Percentiles rank a stretch among this genome's conserved stretches.
phyloP scores from a whole-genome alignment of 768 basidiomycete genomes.

The Lentinus brumalis region DNA sequence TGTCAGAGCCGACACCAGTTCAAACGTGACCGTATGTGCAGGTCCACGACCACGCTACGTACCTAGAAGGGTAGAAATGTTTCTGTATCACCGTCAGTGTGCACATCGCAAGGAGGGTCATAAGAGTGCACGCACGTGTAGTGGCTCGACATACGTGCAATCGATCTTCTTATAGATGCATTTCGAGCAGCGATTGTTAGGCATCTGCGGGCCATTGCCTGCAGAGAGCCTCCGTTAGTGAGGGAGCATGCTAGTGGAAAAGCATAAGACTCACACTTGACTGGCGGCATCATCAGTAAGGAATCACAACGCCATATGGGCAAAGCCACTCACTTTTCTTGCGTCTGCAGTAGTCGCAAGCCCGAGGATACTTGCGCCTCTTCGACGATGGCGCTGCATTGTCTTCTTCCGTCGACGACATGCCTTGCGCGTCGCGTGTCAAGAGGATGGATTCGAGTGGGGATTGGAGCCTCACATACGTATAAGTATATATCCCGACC shows the following conservation, averaged over 20 bases:
- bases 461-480: too few relatives aligned
- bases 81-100: too few relatives aligned
- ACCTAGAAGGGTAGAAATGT: too few relatives aligned
- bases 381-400: slow-evolving; percentile 46
- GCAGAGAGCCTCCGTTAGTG: not conserved
- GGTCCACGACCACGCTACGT: too few relatives aligned
- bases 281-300: slow-evolving; percentile 3
- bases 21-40: too few relatives aligned
- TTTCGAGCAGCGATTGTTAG: slow-evolving; percentile 62
- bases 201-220: slow-evolving; percentile 74
- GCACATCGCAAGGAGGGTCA: not conserved
- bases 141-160: slow-evolving; percentile 71
- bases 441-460: too few relatives aligned
- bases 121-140: slow-evolving; percentile 48
- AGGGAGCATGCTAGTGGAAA: too few relatives aligned
- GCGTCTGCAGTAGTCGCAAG: slow-evolving; percentile 78
- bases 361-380: slow-evolving; percentile 70
- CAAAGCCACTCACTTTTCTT: slow-evolving; percentile 65
- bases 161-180: slow-evolving; percentile 57
- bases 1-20: too few relatives aligned
- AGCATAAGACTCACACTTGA: too few relatives aligned
- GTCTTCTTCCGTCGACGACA: slow-evolving; percentile 32
- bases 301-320: not conserved
- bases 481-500: too few relatives aligned
- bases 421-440: too few relatives aligned